A percentile compares a stretch with the other conserved stretches of the same genome.
Evolutionary conservation across 148 eudicot species (phyloP).

Genomic region (Rhododendron kiyosumense): DNA sequence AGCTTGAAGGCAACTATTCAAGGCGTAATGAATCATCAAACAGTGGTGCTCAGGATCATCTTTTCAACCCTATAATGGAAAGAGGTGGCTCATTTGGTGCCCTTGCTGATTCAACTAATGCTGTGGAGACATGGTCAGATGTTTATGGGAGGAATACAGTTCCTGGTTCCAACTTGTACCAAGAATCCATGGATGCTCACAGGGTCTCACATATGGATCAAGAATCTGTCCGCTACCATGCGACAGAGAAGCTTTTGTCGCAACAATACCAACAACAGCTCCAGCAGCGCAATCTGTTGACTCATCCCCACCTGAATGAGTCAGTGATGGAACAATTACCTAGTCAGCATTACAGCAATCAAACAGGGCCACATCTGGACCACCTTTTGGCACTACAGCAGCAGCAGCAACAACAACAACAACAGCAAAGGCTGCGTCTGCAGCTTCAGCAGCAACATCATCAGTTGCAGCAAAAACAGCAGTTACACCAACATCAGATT

Average conservation of each 20-base stretch:
- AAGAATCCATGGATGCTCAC: constrained; percentile 50
- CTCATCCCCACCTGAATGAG: constrained; percentile 56
- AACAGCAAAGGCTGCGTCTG: constrained; percentile 17
- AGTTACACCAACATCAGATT: constrained; percentile 22
- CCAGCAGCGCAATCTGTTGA: constrained; percentile 49
- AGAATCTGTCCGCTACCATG: constrained; percentile 53
- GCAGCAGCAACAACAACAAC: constrained; percentile 47
- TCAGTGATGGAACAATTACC: constrained; percentile 42
- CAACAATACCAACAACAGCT: constrained; percentile 52
- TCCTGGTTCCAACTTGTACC: constrained; percentile 46
- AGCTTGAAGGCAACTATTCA: constrained; percentile 57
- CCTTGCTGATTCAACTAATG: constrained; percentile 32
- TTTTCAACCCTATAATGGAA: constrained; percentile 33
- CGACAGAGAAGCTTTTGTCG: constrained; percentile 51
- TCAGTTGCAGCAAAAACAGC: constrained; percentile 44
- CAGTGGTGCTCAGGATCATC: constrained; percentile 36
- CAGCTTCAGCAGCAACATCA: constrained; percentile 55
- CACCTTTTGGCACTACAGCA: constrained; percentile 74
- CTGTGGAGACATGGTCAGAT: constrained; percentile 54
- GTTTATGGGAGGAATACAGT: constrained; percentile 35
- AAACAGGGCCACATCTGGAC: constrained; percentile 60
- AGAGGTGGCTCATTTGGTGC: constrained; percentile 39
- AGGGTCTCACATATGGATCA: constrained; percentile 42
- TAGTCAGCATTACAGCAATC: constrained; percentile 38
- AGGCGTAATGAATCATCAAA: constrained; percentile 45